These are phyloP conservation scores for Trichoderma koningii DNA, from an alignment of 2,329 filamentous ascomycete genomes.

Conservation along the genomic window DNA sequence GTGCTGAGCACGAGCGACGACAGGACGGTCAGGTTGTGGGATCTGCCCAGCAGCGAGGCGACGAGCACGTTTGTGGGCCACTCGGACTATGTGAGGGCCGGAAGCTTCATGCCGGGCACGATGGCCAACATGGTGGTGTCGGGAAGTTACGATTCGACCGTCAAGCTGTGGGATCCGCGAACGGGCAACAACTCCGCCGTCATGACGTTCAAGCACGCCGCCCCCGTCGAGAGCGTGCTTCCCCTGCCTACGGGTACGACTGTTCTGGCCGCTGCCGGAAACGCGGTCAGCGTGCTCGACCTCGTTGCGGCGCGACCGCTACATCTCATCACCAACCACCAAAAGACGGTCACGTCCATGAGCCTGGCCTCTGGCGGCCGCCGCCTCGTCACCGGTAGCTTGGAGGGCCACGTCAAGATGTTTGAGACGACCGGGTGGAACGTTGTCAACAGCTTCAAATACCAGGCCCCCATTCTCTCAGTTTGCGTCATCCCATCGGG, in stretches of 20 bases:
- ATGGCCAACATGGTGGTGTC: conserved; percentile 78
- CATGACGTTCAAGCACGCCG: conserved; percentile 94
- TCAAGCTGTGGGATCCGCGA: conserved; percentile 89
- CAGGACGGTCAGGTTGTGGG: conserved; percentile 90
- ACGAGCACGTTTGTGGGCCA: conserved; percentile 82
- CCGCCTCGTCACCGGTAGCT: conserved; percentile 80
- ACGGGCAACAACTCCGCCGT: conserved; percentile 65
- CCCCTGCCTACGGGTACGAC: conserved; percentile 85
- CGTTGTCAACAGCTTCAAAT: conserved; percentile 92
- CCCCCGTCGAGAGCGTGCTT: conserved; percentile 84
- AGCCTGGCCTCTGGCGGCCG: conserved; percentile 78
- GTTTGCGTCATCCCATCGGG: conserved; percentile 66
- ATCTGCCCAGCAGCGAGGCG: conserved; percentile 78
- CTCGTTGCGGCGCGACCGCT: conserved; percentile 87
- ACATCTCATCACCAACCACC: conserved; percentile 87
- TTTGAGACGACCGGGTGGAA: conserved; percentile 96
- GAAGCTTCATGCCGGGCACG: conserved; percentile 76
- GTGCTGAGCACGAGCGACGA: conserved; percentile 92
- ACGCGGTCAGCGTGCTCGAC: conserved; percentile 87
- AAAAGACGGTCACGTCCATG: conserved; percentile 93
- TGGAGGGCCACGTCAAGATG: conserved; percentile 96
- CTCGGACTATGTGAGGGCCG: conserved; percentile 86
- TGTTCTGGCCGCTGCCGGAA: conserved; percentile 80
- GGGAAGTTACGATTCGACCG: conserved; percentile 92
- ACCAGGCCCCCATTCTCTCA: conserved; percentile 85